phyloP scores from a whole-genome alignment of 768 basidiomycete species.

The Daedaleopsis sinensis region DNA sequence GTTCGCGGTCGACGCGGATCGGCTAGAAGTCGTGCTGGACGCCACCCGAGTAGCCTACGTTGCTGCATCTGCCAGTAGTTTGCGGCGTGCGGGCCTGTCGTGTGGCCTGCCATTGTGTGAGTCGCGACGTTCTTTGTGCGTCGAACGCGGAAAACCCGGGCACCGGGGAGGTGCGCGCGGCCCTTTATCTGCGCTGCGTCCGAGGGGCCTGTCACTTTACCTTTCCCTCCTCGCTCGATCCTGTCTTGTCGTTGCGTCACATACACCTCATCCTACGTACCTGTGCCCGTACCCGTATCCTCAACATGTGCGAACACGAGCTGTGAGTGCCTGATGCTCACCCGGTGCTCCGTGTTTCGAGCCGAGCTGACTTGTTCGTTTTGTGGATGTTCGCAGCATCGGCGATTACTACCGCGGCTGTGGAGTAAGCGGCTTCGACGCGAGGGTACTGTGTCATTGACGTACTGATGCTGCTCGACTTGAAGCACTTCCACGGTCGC shows the following conservation, averaged over 20 bases:
- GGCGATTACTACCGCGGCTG: constrained; percentile 24
- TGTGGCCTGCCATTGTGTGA: not conserved
- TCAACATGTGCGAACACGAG: constrained; percentile 21
- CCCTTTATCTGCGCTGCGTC: not conserved
- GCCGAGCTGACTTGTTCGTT: not conserved
- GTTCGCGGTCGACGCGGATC: not conserved
- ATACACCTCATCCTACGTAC: not conserved
- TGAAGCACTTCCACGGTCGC: constrained; percentile 23
- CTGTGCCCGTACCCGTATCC: not conserved
- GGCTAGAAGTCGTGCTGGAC: not conserved
- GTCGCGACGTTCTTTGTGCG: not conserved
- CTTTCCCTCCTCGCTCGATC: not conserved
- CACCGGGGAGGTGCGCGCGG: not conserved
- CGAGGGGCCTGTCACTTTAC: not conserved
- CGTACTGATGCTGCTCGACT: not conserved
- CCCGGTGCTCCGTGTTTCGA: not conserved
- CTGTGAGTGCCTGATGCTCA: constrained; percentile 3
- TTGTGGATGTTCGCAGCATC: constrained; percentile 3
- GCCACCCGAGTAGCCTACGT: not conserved
- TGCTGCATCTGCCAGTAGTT: too few relatives aligned
- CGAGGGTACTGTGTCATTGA: too few relatives aligned
- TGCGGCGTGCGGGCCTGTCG: not conserved
- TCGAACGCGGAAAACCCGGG: not conserved
- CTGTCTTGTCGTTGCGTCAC: not conserved
- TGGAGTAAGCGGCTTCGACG: constrained; percentile 8